Conservation (phyloP, 2,329 filamentous ascomycete species). For the Diaporthe amygdali region DNA sequence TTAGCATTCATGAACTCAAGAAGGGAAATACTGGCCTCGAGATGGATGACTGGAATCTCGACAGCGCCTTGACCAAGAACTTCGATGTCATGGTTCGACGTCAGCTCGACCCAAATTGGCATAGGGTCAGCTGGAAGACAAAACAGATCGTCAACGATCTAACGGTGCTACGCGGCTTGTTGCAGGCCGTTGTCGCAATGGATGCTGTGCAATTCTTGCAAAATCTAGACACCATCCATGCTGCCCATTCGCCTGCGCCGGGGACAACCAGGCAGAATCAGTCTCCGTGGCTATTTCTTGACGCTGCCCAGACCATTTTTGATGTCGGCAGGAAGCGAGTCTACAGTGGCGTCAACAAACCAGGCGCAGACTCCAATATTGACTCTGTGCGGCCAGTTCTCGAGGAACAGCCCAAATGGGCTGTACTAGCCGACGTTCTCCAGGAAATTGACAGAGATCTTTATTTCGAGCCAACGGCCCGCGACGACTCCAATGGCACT, state of each 20-base stretch:
- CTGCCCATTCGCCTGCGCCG: constrained; percentile 85
- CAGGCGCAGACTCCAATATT: constrained; percentile 52
- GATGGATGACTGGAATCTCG: constrained; percentile 96
- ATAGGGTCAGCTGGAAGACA: constrained; percentile 93
- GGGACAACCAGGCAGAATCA: constrained; percentile 88
- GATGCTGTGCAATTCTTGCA: constrained; percentile 92
- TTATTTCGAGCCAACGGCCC: constrained; percentile 78
- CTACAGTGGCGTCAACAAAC: constrained; percentile 72
- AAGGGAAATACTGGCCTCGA: constrained; percentile 89
- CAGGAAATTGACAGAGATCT: constrained; percentile 92
- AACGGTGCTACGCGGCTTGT: constrained; percentile 79
- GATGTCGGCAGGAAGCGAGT: constrained; percentile 87
- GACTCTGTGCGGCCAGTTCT: constrained; percentile 78
- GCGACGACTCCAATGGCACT: constrained; percentile 87
- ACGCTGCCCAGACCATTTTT: constrained; percentile 93
- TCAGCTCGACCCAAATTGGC: constrained; percentile 96
- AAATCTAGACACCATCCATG: constrained; percentile 92
- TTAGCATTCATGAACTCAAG: constrained; percentile 91
- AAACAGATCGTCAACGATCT: constrained; percentile 93
- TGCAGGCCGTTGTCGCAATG: constrained; percentile 82
- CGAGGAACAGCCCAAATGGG: constrained; percentile 94
- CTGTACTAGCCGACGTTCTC: constrained; percentile 83
- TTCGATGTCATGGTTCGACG: constrained; percentile 89
- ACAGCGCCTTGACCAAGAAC: constrained; percentile 89
- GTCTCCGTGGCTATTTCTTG: constrained; percentile 94